phyloP scores from a whole-genome alignment of 1,284 basidiomycete genomes.

The Boletus mariae region DNA sequence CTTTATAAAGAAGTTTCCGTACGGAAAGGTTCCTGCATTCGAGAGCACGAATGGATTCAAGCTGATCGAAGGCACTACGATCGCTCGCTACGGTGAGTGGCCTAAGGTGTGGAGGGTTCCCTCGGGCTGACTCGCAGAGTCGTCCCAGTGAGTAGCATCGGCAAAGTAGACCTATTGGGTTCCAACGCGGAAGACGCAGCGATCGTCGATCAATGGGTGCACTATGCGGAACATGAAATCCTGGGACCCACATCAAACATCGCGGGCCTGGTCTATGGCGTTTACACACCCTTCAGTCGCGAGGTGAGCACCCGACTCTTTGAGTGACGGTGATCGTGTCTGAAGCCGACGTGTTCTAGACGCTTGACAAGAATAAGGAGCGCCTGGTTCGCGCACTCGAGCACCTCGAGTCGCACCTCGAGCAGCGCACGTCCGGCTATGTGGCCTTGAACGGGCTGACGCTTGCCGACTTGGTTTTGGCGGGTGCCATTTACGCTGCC shows the following conservation, averaged over 20 bases:
- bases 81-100: slow-evolving; percentile 56
- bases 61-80: slow-evolving; percentile 52
- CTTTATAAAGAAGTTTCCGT: slow-evolving; percentile 44
- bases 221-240: slow-evolving; percentile 50
- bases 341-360: neutral
- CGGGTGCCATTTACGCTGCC: slow-evolving; percentile 33
- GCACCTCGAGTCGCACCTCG: slow-evolving; percentile 48
- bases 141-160: slow-evolving; percentile 43
- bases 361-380: slow-evolving; percentile 8
- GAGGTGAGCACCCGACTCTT: slow-evolving; percentile 9
- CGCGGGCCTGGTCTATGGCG: slow-evolving; percentile 8
- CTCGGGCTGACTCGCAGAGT: neutral
- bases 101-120: neutral
- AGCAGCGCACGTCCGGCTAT: slow-evolving; percentile 39
- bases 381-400: slow-evolving; percentile 26
- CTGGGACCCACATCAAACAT: neutral
- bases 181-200: slow-evolving; percentile 42
- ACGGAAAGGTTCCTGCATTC: slow-evolving; percentile 52
- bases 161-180: slow-evolving; percentile 49
- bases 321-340: neutral
- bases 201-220: slow-evolving; percentile 51
- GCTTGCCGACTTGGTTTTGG: slow-evolving; percentile 56
- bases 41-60: slow-evolving; percentile 48
- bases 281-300: slow-evolving; percentile 7
- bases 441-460: slow-evolving; percentile 58